Evolutionary conservation across 129 eudicot species (phyloP).

Genomic region (Ambrosia artemisiifolia): DNA sequence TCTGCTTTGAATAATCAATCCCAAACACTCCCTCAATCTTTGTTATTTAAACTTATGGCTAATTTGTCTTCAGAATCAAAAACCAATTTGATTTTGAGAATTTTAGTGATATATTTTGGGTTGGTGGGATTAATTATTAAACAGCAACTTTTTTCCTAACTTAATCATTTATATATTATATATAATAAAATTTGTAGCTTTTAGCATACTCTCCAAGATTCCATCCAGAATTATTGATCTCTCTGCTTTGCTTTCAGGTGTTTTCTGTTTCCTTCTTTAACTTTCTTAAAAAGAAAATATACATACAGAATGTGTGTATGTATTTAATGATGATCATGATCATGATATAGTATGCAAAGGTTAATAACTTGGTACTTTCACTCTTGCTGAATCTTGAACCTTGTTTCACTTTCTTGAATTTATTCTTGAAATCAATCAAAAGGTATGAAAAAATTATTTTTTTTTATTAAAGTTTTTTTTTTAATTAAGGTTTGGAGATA

Average conservation of each 20-base stretch:
- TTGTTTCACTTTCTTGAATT: slow-evolving; percentile 5
- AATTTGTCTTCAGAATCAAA: not conserved
- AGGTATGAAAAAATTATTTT: not conserved
- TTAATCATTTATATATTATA: slow-evolving; percentile 10
- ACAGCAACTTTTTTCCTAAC: slow-evolving; percentile 24
- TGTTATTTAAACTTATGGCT: not conserved
- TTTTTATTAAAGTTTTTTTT: not conserved
- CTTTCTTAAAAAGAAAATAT: not conserved
- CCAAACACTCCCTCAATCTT: too few species aligned
- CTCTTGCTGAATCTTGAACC: slow-evolving; percentile 15
- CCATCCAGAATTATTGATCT: slow-evolving; percentile 18
- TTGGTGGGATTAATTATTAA: slow-evolving; percentile 27
- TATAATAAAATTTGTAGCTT: slow-evolving; percentile 8
- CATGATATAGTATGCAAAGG: slow-evolving; percentile 11
- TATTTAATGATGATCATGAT: not conserved
- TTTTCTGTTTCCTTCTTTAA: not conserved
- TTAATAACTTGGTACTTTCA: slow-evolving; percentile 13
- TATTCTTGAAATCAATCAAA: slow-evolving; percentile 6
- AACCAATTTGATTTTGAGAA: not conserved
- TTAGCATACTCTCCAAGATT: slow-evolving; percentile 11
- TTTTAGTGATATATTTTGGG: slow-evolving; percentile 18
- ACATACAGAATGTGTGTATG: not conserved
- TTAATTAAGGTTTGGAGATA: not conserved
- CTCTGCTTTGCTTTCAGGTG: slow-evolving; percentile 29
- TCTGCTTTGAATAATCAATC: too few species aligned